Evolutionary conservation across 106 monocot genomes (phyloP).

Genomic region (Agapanthus africanus): DNA sequence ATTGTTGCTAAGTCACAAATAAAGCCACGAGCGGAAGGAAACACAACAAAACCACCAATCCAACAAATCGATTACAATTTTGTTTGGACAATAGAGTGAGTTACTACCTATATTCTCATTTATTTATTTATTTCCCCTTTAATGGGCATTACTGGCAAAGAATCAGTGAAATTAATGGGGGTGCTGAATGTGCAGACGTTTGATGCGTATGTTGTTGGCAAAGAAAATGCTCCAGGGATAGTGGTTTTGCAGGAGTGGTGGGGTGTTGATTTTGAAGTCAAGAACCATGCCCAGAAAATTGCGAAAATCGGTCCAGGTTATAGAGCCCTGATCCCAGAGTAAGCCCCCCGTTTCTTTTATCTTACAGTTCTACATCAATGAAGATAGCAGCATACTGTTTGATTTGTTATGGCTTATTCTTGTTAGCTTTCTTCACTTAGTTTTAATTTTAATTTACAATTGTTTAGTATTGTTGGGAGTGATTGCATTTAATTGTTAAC

Average conservation of each 20-base stretch:
- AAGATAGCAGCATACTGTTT: too few relatives aligned
- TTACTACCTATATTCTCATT: too few relatives aligned
- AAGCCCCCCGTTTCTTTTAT: too few relatives aligned
- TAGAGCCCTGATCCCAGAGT: constrained; percentile 95
- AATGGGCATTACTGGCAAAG: too few relatives aligned
- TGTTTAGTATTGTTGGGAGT: not conserved
- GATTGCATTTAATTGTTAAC: not conserved
- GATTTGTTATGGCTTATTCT: not conserved
- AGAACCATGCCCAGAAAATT: constrained; percentile 84
- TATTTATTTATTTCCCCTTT: too few relatives aligned
- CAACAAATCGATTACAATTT: too few relatives aligned
- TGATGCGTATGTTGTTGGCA: constrained; percentile 88
- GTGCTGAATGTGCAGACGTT: constrained; percentile 62
- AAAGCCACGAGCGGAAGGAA: too few relatives aligned
- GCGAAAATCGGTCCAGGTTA: constrained; percentile 65
- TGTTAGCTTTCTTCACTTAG: not conserved
- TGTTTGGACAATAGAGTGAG: too few relatives aligned
- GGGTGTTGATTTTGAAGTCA: constrained; percentile 96
- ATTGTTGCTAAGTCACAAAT: too few relatives aligned
- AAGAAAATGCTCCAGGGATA: constrained; percentile 86
- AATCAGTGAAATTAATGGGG: too few relatives aligned
- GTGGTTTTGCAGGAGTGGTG: constrained; percentile 98
- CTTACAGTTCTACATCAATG: too few relatives aligned
- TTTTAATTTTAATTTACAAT: not conserved
- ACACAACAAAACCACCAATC: too few relatives aligned